Conservation (phyloP, 768 basidiomycete species). For the Fistulinella prunicolor region DNA sequence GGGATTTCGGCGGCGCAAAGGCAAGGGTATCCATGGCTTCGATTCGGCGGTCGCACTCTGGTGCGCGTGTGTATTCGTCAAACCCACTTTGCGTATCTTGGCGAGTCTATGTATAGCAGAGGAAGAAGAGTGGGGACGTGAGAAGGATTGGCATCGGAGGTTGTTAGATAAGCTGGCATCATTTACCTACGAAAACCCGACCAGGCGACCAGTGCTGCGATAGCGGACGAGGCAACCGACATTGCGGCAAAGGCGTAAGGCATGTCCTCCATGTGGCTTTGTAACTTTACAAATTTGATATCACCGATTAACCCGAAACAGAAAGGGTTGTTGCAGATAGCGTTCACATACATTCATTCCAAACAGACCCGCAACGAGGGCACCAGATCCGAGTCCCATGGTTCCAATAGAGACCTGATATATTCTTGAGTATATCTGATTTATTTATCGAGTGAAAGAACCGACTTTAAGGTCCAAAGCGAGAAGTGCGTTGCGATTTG, state of each 20-base stretch:
- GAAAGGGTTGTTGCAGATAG: constrained; percentile 12
- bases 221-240: constrained; percentile 53
- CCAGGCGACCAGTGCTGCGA: constrained; percentile 62
- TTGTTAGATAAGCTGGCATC: constrained; percentile 6
- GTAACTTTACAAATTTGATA: constrained; percentile 49
- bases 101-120: constrained; percentile 36
- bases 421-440: constrained; percentile 2
- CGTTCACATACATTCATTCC: constrained; percentile 88
- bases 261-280: constrained; percentile 67
- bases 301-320: constrained; percentile 21
- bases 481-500: constrained; percentile 89
- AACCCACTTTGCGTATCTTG: constrained; percentile 45
- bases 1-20: constrained; percentile 37
- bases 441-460: neutral
- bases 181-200: constrained; percentile 61
- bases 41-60: constrained; percentile 11
- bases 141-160: constrained; percentile 9
- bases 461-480: constrained; percentile 85
- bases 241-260: constrained; percentile 73
- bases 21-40: constrained; percentile 38
- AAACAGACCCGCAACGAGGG: constrained; percentile 86
- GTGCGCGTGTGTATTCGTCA: constrained; percentile 30
- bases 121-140: neutral
- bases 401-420: constrained; percentile 87
- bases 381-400: constrained; percentile 88